Conservation (phyloP, 2,329 filamentous ascomycete genomes). For the Penicillium nordicum region DNA sequence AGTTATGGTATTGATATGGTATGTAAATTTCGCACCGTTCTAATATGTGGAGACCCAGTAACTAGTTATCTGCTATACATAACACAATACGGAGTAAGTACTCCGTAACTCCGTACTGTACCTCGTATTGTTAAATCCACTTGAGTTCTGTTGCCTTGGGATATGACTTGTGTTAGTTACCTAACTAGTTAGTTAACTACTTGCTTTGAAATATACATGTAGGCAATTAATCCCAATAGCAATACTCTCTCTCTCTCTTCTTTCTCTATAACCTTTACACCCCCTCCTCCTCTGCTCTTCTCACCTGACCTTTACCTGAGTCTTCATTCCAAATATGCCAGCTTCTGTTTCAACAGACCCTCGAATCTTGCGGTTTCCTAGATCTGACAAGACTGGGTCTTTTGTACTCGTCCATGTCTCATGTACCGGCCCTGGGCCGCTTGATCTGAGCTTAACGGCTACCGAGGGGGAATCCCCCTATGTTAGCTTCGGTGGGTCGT, state of each 20-base stretch:
- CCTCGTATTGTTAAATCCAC: neutral
- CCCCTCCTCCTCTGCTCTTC: conserved; percentile 3
- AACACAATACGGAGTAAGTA: too few species aligned
- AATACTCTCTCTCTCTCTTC: neutral
- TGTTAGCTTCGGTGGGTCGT: conserved; percentile 42
- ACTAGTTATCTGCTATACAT: too few species aligned
- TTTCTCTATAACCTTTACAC: neutral
- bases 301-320: neutral
- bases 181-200: neutral
- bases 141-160: neutral
- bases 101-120: too few species aligned
- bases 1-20: too few species aligned
- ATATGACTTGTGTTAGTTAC: neutral
- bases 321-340: conserved; percentile 8
- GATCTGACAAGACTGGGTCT: conserved; percentile 41
- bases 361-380: conserved; percentile 49
- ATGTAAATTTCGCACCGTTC: too few species aligned
- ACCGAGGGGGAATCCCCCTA: conserved; percentile 59
- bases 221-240: neutral
- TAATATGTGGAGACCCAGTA: neutral
- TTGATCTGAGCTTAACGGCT: conserved; percentile 56
- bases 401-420: conserved; percentile 52
- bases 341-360: conserved; percentile 10
- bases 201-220: neutral
- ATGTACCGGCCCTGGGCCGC: conserved; percentile 31